phyloP scores from a whole-genome alignment of 1,284 basidiomycete genomes.

The Cutaneotrichosporon sp. region DNA sequence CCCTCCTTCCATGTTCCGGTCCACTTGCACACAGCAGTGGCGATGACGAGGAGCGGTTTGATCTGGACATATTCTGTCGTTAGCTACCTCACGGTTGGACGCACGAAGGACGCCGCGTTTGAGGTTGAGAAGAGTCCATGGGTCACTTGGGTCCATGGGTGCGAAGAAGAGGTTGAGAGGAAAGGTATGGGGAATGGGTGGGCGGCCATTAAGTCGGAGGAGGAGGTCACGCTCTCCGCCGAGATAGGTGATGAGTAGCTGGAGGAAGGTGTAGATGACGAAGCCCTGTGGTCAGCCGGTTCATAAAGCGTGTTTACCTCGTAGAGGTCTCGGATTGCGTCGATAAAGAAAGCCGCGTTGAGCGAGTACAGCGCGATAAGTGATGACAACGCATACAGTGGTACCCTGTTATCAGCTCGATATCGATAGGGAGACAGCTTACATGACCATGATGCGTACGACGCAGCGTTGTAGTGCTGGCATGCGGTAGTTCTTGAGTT shows the following conservation, averaged over 20 bases:
- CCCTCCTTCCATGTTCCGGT: conserved; percentile 88
- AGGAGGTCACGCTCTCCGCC: conserved; percentile 91
- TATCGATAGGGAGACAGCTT: conserved; percentile 12
- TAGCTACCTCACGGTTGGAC: conserved; percentile 43
- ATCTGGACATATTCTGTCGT: conserved; percentile 89
- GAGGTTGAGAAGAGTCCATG: conserved; percentile 87
- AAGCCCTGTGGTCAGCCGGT: conserved; percentile 66
- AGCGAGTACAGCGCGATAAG: conserved; percentile 92
- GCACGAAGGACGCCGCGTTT: conserved; percentile 91
- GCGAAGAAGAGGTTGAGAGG: conserved; percentile 72
- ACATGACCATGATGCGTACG: conserved; percentile 93
- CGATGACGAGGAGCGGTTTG: conserved; percentile 83
- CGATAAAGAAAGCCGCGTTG: conserved; percentile 93
- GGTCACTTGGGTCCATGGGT: conserved; percentile 82
- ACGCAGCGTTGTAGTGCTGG: conserved; percentile 80
- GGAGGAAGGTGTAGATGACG: conserved; percentile 92
- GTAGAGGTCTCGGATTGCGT: conserved; percentile 91
- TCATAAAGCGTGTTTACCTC: conserved; percentile 61
- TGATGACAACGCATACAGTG: conserved; percentile 86
- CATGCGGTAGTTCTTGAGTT: conserved; percentile 86
- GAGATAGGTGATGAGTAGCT: conserved; percentile 77
- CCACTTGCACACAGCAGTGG: conserved; percentile 82
- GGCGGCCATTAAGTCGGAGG: conserved; percentile 84
- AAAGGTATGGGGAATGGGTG: conserved; percentile 80
- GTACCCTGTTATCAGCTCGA: conserved; percentile 59